phyloP scores from a whole-genome alignment of 768 basidiomycete species.

The Pulveroboletus sp. region DNA sequence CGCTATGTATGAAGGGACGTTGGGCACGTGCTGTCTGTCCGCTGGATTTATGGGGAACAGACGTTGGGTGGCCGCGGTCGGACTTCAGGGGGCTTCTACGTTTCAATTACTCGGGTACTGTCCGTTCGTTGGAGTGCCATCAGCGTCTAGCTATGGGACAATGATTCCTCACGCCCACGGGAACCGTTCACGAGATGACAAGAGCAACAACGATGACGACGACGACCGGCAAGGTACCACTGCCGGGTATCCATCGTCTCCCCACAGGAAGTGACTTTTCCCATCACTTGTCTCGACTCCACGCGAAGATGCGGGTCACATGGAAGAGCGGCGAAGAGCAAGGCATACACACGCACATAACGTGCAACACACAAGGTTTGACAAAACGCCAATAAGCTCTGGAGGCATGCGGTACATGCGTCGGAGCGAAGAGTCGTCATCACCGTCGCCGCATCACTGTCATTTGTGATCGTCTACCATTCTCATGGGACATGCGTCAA shows the following conservation, averaged over 20 bases:
- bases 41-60: neutral
- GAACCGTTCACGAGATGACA: too few species aligned
- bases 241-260: too few species aligned
- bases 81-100: too few species aligned
- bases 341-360: too few species aligned
- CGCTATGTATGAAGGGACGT: neutral
- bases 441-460: neutral
- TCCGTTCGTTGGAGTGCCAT: neutral
- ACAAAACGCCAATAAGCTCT: constrained; percentile 10
- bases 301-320: constrained; percentile 12
- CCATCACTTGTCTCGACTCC: constrained; percentile 4
- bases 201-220: neutral
- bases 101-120: neutral
- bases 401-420: constrained; percentile 10
- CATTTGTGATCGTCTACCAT: too few species aligned
- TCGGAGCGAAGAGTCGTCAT: constrained; percentile 5
- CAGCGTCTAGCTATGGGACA: neutral
- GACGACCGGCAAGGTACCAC: too few species aligned
- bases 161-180: neutral
- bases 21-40: neutral
- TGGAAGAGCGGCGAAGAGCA: constrained; percentile 8
- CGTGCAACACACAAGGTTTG: constrained; percentile 12
- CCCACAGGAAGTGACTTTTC: too few species aligned
- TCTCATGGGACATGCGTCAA: constrained; percentile 1
- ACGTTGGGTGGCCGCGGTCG: too few species aligned